Evolutionary conservation across 805 yeast genomes (phyloP).

Genomic region (Starmera quercuum): DNA sequence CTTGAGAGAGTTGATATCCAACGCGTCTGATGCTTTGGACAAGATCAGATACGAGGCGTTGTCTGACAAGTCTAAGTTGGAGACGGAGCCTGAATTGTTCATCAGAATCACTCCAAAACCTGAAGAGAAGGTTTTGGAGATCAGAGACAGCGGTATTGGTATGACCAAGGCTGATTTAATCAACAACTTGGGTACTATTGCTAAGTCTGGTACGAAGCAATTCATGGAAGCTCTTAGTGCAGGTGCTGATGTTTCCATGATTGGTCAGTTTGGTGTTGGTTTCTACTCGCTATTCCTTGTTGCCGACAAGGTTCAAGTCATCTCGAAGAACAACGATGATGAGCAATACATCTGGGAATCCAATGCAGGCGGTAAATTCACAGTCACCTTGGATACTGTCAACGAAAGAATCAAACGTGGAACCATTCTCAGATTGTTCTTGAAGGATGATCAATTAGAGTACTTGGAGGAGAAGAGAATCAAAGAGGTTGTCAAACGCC

Average conservation of each 20-base stretch:
- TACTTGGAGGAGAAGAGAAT: slow-evolving; percentile 99
- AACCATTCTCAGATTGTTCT: slow-evolving; percentile 88
- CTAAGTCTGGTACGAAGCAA: slow-evolving; percentile 99
- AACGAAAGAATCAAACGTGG: slow-evolving; percentile 92
- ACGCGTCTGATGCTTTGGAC: slow-evolving; percentile 98
- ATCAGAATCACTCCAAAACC: slow-evolving; percentile 97
- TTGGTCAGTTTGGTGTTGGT: slow-evolving; percentile 99
- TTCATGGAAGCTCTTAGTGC: slow-evolving; percentile 99
- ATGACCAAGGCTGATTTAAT: slow-evolving; percentile 99
- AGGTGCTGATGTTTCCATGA: slow-evolving; percentile 99
- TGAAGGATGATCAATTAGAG: slow-evolving; percentile 98
- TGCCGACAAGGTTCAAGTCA: slow-evolving; percentile 97
- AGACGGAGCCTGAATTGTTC: slow-evolving; percentile 92
- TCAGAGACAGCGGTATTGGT: slow-evolving; percentile 99
- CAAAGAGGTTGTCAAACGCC: slow-evolving; percentile 98
- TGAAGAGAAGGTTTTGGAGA: slow-evolving; percentile 88
- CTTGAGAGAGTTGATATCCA: slow-evolving; percentile 97
- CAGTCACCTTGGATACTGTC: slow-evolving; percentile 82
- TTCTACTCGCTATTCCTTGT: slow-evolving; percentile 99
- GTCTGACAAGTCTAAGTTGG: slow-evolving; percentile 85
- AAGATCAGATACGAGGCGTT: slow-evolving; percentile 96
- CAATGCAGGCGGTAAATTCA: slow-evolving; percentile 99
- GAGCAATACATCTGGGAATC: slow-evolving; percentile 99
- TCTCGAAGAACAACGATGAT: slow-evolving; percentile 97
- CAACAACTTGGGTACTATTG: slow-evolving; percentile 99